phyloP scores from a whole-genome alignment of 2,329 filamentous ascomycete species.

The Claviceps capensis region DNA sequence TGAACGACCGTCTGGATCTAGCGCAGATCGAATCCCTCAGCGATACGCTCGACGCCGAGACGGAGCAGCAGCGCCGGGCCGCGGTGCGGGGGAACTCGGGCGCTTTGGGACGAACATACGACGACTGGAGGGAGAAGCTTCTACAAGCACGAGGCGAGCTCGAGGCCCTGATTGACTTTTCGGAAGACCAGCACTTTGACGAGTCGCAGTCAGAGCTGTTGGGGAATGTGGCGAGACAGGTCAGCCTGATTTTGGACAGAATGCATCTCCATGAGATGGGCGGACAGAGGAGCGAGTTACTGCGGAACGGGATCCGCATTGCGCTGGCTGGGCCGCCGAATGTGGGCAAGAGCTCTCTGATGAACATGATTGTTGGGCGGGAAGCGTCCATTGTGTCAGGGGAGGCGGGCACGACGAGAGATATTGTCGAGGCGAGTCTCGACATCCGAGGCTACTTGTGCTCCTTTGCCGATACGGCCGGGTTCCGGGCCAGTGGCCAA shows the following conservation, averaged over 20 bases:
- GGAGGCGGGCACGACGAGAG: slow-evolving; percentile 85
- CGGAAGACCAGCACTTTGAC: slow-evolving; percentile 94
- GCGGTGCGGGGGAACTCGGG: slow-evolving; percentile 68
- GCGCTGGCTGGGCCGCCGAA: slow-evolving; percentile 86
- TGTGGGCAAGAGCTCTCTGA: slow-evolving; percentile 83
- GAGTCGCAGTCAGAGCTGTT: slow-evolving; percentile 66
- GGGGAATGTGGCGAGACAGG: slow-evolving; percentile 50
- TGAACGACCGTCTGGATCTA: slow-evolving; percentile 73
- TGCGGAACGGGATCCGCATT: slow-evolving; percentile 74
- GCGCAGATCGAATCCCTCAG: slow-evolving; percentile 63
- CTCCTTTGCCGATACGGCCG: slow-evolving; percentile 91
- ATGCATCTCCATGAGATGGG: slow-evolving; percentile 62
- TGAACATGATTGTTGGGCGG: slow-evolving; percentile 79
- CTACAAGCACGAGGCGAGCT: slow-evolving; percentile 77
- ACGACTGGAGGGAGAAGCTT: slow-evolving; percentile 64
- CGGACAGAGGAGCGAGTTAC: slow-evolving; percentile 67
- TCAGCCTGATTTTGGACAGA: slow-evolving; percentile 44
- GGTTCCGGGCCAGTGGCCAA: slow-evolving; percentile 45
- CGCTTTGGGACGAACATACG: slow-evolving; percentile 60
- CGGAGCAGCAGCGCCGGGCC: slow-evolving; percentile 81
- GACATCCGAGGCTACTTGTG: slow-evolving; percentile 85
- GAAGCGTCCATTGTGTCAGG: slow-evolving; percentile 91
- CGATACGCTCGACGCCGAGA: slow-evolving; percentile 54
- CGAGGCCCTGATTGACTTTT: slow-evolving; percentile 92
- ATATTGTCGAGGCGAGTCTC: slow-evolving; percentile 83